These are phyloP conservation scores for Blastobotrys robertii DNA, from an alignment of 805 yeast species.

Conservation along the genomic window DNA sequence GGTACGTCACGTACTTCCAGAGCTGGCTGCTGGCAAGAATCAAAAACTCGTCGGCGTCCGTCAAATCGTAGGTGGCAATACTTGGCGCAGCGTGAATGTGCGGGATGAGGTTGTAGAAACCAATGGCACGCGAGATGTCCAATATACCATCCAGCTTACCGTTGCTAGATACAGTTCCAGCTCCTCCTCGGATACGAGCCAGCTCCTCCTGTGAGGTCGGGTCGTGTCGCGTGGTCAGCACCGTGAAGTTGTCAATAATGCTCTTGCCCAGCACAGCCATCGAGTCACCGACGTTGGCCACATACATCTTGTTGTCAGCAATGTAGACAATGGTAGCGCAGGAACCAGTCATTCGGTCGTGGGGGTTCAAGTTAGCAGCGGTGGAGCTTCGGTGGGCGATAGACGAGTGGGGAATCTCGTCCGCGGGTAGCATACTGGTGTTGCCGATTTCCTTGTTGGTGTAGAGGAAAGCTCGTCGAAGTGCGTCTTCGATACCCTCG, in stretches of 20 bases:
- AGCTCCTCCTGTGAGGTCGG: slow-evolving; percentile 66
- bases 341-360: slow-evolving; percentile 73
- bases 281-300: slow-evolving; percentile 88
- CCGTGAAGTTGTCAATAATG: slow-evolving; percentile 74
- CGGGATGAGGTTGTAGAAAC: slow-evolving; percentile 76
- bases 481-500: slow-evolving; percentile 58
- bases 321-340: slow-evolving; percentile 76
- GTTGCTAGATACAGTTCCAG: slow-evolving; percentile 80
- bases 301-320: slow-evolving; percentile 55
- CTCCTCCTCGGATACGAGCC: slow-evolving; percentile 73
- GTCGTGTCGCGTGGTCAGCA: slow-evolving; percentile 68
- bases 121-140: slow-evolving; percentile 83
- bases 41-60: slow-evolving; percentile 71
- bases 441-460: slow-evolving; percentile 76
- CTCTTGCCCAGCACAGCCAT: slow-evolving; percentile 69
- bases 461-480: slow-evolving; percentile 70
- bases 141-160: slow-evolving; percentile 79
- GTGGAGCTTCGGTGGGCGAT: slow-evolving; percentile 45
- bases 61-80: slow-evolving; percentile 48
- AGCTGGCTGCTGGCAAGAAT: slow-evolving; percentile 74
- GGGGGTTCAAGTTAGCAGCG: slow-evolving; percentile 46
- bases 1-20: slow-evolving; percentile 78
- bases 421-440: slow-evolving; percentile 21
- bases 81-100: slow-evolving; percentile 86
- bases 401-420: slow-evolving; percentile 26